Conservation (phyloP, 768 basidiomycete species). For the Auriculariales sp. region DNA sequence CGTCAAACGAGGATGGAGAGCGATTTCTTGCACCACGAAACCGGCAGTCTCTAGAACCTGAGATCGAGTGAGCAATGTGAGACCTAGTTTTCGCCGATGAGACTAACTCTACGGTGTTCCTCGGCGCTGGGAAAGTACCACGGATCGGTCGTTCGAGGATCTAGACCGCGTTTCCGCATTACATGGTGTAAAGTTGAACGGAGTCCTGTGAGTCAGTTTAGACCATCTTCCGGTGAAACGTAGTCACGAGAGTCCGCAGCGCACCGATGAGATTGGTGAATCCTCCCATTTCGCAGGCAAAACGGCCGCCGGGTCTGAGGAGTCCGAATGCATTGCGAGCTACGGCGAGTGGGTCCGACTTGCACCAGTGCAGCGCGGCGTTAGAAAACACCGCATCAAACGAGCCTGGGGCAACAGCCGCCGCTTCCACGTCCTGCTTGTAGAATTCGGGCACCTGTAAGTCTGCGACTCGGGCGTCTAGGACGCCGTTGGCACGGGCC, state of each 20-base stretch:
- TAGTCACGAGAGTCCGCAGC: too few relatives aligned
- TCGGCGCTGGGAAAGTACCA: conserved; percentile 73
- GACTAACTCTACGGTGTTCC: conserved; percentile 43
- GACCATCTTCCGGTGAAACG: too few relatives aligned
- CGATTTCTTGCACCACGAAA: conserved; percentile 41
- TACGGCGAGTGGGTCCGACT: conserved; percentile 51
- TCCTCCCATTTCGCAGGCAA: conserved; percentile 68
- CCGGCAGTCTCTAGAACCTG: conserved; percentile 42
- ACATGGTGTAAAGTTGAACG: too few relatives aligned
- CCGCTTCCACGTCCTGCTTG: conserved; percentile 14
- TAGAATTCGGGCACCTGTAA: conserved; percentile 24
- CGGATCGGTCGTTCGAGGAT: conserved; percentile 52
- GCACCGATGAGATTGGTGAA: conserved; percentile 57
- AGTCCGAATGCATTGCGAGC: conserved; percentile 41
- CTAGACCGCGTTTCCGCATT: conserved; percentile 34
- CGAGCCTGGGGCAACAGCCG: conserved; percentile 17
- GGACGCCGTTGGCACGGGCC: conserved; percentile 32
- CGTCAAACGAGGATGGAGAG: conserved; percentile 40
- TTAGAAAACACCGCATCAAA: conserved; percentile 74
- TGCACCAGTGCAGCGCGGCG: conserved; percentile 79
- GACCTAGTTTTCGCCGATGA: too few relatives aligned
- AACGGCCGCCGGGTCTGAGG: conserved; percentile 54
- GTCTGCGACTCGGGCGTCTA: conserved; percentile 36
- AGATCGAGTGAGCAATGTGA: conserved; percentile 2
- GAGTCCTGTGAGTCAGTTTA: too few relatives aligned